Evolutionary conservation across 208 protist species (phyloP), one percentile per base, ranked within the genome.

Genomic region (Angomonas desouzai): DNA sequence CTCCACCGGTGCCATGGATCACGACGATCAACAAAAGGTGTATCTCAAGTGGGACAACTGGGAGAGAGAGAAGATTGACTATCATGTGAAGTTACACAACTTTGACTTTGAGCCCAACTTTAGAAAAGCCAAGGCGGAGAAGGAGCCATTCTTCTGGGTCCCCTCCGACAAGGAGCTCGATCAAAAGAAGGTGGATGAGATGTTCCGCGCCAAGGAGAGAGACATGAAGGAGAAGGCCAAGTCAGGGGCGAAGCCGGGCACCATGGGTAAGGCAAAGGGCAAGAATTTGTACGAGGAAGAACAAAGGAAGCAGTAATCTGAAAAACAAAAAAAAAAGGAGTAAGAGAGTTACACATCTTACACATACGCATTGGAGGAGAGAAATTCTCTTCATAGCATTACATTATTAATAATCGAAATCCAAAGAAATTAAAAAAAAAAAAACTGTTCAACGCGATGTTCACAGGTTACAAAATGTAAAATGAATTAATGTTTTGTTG

Each of bases 41-140:
- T 92, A 90, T 62, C 77, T 96, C 45, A 93, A 93, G 64, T 96
- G 87, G 87, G 90, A 96, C 68, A 93, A 91, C 64, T 96, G 90
- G 90, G 87, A 96, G 75, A 76, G 90, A 7, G 90, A 96, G 64
- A 80, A 79, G 32, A 91, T 93, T 55, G 87, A 96, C 72, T 96
- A 92, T 68, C 81, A 93, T 64, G 67, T 91, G n/a, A 96, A 96
- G 74, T 69, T 94, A 29, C 79, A 93, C 70, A 80, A 70, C 55
- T 90, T 93, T 66, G 76, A 79, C 55, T 92, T 77, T 77, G 87
- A 96, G 70, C 87, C 90, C 9, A 96, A 96, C 74, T 92, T 92
- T 55, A 74, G 87, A 16, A 87, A 91, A 65, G 64, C 87, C 48
- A 93, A 93, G 78, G 90, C 87, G n/a, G 85, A 91, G 76, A 92